phyloP scores from a whole-genome alignment of 768 basidiomycete genomes.

The Russula olivacea region DNA sequence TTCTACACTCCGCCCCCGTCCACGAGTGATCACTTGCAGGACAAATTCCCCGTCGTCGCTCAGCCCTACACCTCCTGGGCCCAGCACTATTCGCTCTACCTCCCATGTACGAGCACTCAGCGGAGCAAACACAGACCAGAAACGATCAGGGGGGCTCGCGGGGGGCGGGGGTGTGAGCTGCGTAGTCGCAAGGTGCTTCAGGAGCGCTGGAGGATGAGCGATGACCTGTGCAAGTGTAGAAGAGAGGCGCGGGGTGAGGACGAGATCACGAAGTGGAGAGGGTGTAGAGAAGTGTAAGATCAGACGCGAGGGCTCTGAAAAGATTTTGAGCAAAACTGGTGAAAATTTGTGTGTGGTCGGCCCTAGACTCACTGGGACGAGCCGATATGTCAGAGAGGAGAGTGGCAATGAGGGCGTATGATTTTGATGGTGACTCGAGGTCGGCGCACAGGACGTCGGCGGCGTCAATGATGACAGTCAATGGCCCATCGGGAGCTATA shows the following conservation, averaged over 20 bases:
- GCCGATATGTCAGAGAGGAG: slow-evolving; percentile 41
- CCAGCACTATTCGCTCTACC: slow-evolving; percentile 55
- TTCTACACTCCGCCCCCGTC: slow-evolving; percentile 51
- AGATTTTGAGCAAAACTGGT: neutral
- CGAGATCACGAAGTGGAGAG: slow-evolving; percentile 46
- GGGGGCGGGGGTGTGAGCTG: slow-evolving; percentile 72
- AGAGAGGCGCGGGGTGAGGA: slow-evolving; percentile 61
- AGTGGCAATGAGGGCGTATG: slow-evolving; percentile 47
- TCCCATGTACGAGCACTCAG: slow-evolving; percentile 57
- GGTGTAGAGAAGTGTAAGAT: slow-evolving; percentile 50
- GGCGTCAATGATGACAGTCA: slow-evolving; percentile 68
- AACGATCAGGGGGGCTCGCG: slow-evolving; percentile 54
- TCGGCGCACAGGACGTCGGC: slow-evolving; percentile 60
- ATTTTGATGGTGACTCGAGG: slow-evolving; percentile 46
- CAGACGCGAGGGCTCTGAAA: slow-evolving; percentile 49
- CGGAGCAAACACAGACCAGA: slow-evolving; percentile 74
- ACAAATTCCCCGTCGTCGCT: slow-evolving; percentile 47
- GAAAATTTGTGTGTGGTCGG: no score
- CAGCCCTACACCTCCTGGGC: slow-evolving; percentile 46
- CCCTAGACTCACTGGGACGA: slow-evolving; percentile 48
- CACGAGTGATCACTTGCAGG: slow-evolving; percentile 54
- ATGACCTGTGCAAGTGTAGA: slow-evolving; percentile 56
- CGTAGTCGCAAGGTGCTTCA: slow-evolving; percentile 59
- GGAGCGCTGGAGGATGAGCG: slow-evolving; percentile 64
- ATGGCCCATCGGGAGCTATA: slow-evolving; percentile 40